phyloP scores from a whole-genome alignment of 2,329 filamentous ascomycete species.

The Colletotrichum endophyticum region DNA sequence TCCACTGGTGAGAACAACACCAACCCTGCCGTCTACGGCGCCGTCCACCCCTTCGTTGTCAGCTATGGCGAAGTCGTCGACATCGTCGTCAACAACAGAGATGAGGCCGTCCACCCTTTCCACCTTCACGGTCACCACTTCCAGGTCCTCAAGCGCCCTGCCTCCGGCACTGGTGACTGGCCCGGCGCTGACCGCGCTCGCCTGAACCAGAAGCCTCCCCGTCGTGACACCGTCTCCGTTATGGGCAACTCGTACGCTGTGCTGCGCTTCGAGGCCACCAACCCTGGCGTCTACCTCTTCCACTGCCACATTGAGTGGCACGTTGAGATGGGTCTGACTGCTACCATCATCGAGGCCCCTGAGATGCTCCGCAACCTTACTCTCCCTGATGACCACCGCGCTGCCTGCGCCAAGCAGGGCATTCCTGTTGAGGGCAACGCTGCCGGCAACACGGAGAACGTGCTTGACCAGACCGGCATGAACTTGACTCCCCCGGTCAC shows the following conservation, averaged over 20 bases:
- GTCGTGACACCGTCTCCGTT: conserved; percentile 43
- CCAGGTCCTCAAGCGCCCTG: conserved; percentile 51
- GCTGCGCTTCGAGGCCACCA: conserved; percentile 55
- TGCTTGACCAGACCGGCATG: conserved; percentile 58
- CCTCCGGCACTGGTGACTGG: conserved; percentile 40
- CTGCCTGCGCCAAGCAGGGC: conserved; percentile 46
- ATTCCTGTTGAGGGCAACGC: conserved; percentile 67
- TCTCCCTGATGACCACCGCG: conserved; percentile 64
- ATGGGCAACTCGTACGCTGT: conserved; percentile 50
- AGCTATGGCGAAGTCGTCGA: conserved; percentile 44
- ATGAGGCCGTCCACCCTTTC: conserved; percentile 53
- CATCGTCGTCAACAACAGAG: conserved; percentile 55
- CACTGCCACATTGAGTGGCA: conserved; percentile 70
- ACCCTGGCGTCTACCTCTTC: conserved; percentile 61
- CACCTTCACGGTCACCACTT: conserved; percentile 63
- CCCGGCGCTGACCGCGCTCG: conserved; percentile 29
- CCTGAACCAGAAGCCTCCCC: conserved; percentile 31
- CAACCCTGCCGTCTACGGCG: conserved; percentile 46
- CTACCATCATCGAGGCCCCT: conserved; percentile 59
- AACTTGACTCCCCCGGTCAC: conserved; percentile 54
- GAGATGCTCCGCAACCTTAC: conserved; percentile 58
- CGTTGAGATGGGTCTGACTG: conserved; percentile 61
- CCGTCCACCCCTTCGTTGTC: conserved; percentile 45
- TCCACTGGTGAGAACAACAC: conserved; percentile 54
- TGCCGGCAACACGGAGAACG: conserved; percentile 64